Evolutionary conservation across 2,329 filamentous ascomycete genomes (phyloP).

Genomic region (Cordyceps fumosorosea): DNA sequence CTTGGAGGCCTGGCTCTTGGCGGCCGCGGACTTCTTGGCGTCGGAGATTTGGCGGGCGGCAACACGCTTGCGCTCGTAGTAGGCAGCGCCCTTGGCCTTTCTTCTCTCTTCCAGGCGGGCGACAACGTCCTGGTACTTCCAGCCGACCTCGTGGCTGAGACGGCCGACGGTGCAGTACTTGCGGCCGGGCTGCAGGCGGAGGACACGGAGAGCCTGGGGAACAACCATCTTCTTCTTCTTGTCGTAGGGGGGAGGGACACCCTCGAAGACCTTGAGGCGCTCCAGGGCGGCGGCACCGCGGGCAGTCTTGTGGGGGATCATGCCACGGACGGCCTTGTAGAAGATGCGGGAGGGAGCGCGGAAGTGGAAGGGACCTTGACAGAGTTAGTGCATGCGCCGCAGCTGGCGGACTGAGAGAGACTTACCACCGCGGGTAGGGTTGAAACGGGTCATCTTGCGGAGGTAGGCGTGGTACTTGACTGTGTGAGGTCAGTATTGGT

Average conservation of each 20-base stretch:
- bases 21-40: slow-evolving; percentile 85
- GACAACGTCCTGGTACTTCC: slow-evolving; percentile 99
- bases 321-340: slow-evolving; percentile 99
- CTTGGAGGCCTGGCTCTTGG: slow-evolving; percentile 75
- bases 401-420: slow-evolving; percentile 19
- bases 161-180: slow-evolving; percentile 99
- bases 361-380: slow-evolving; percentile 98
- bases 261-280: slow-evolving; percentile 99
- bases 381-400: slow-evolving; percentile 31
- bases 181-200: slow-evolving; percentile 95
- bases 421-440: slow-evolving; percentile 96
- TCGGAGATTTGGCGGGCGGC: slow-evolving; percentile 83
- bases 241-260: slow-evolving; percentile 97
- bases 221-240: slow-evolving; percentile 99
- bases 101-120: slow-evolving; percentile 97
- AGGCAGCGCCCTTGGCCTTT: slow-evolving; percentile 98
- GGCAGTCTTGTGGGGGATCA: slow-evolving; percentile 99
- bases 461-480: slow-evolving; percentile 99
- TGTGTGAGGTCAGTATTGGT: slow-evolving; percentile 50
- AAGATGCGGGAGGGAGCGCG: slow-evolving; percentile 98
- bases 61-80: slow-evolving; percentile 99
- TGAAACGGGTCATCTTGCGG: slow-evolving; percentile 99
- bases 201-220: slow-evolving; percentile 92
- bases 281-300: slow-evolving; percentile 94
- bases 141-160: slow-evolving; percentile 98